Base-by-base conservation (phyloP, 2,329 filamentous ascomycete genomes). In the Neoscytalidium dimidiatum region DNA sequence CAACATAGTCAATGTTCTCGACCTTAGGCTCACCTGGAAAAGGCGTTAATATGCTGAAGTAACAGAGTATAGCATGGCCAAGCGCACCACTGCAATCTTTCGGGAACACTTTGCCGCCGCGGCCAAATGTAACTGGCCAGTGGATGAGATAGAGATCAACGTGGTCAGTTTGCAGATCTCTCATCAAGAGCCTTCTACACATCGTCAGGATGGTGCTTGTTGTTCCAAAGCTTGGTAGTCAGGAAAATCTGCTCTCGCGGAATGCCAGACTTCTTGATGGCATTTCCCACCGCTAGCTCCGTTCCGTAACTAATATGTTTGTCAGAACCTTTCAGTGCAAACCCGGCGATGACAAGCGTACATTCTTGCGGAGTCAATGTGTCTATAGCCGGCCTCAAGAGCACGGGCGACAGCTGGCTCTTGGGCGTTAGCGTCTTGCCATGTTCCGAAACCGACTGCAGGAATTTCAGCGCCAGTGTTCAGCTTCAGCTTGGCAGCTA, bases 171-270 rank as follows among this genome's bases (percentile, higher is more conserved):
- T 90, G 89, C 71, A 86, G 85, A 71, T 94, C 89, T 71, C 84
- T 84, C 11, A 60, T 67, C 66, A 4, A 66, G 57, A 79, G 68
- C 96, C 84, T 68, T 64, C 31, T 65, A 46, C 4, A 67, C 66
- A 29, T 75, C 73, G 38, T 74, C 75, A 11, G 51, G 51, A 73
- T 94, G 90, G 83, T 96, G 92, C 86, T 93, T 96, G 70, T 89
- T 89, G 83, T 94, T 93, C 92, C 93, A 96, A 66, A 97, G 89
- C 84, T 96, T 97, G 79, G 90, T 92, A 69, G 94, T 91, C 75
- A 97, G 88, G 86, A 96, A 96, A 76, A 96, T 90, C 23, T 97
- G 92, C 79, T 91, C 88, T 66, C 92, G 90, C 83, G 89, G 92
- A 71, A 94, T 90, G 66, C 94, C 79, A 49, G 91, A 90, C 9